Percentiles rank a stretch among this genome's conserved stretches.
phyloP scores from a whole-genome alignment of 768 basidiomycete species.

The Kwoniella sp. region DNA sequence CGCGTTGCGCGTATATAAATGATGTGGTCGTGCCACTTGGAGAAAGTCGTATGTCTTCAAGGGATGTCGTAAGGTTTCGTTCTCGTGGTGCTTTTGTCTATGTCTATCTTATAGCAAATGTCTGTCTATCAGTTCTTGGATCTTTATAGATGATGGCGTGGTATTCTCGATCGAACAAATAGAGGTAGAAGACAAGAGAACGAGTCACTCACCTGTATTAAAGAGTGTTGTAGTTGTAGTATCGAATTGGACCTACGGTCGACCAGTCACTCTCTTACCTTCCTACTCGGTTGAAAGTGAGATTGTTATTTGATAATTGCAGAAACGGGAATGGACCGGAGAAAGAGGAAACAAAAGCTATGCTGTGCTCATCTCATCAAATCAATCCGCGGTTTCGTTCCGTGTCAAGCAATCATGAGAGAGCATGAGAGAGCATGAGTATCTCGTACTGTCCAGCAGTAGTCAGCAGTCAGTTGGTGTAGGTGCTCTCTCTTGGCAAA shows the following conservation, averaged over 20 bases:
- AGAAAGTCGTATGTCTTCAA: neutral
- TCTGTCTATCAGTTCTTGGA: too few species aligned
- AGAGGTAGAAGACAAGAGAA: neutral
- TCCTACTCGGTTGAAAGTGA: too few species aligned
- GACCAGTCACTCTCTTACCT: neutral
- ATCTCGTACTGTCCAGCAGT: conserved; percentile 2
- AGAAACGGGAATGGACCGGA: neutral
- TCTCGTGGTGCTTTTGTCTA: neutral
- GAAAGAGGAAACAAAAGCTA: conserved; percentile 2
- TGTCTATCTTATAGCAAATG: too few species aligned
- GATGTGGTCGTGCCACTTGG: neutral
- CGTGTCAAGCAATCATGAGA: too few species aligned
- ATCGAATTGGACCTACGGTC: too few species aligned
- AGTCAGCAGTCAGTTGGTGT: too few species aligned
- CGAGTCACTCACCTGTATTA: neutral
- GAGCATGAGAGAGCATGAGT: neutral
- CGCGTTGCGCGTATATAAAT: neutral
- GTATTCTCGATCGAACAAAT: too few species aligned
- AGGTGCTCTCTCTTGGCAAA: too few species aligned
- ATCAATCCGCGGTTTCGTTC: conserved; percentile 2
- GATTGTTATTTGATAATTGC: neutral
- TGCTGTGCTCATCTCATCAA: neutral
- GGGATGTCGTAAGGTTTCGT: neutral
- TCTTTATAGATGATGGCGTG: too few species aligned
- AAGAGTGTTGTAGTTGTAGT: too few species aligned